phyloP scores from a whole-genome alignment of 768 basidiomycete species.

The Termitomyces sp. region DNA sequence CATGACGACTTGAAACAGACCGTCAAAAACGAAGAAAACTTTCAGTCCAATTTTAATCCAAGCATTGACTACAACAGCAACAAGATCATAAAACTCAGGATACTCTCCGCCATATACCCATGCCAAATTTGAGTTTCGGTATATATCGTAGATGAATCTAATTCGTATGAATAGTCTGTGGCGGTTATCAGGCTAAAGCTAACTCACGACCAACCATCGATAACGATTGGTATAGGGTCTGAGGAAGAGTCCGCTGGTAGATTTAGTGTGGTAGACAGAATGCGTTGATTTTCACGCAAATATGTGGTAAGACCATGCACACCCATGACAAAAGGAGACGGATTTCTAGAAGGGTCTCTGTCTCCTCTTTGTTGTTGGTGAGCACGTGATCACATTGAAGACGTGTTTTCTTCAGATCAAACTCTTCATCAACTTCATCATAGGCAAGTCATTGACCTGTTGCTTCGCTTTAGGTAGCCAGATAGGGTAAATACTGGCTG shows the following conservation, averaged over 20 bases:
- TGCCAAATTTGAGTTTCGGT: constrained; percentile 54
- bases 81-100: constrained; percentile 42
- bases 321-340: constrained; percentile 31
- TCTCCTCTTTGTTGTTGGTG: not conserved
- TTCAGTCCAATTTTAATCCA: constrained; percentile 66
- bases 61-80: constrained; percentile 48
- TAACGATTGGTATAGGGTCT: constrained; percentile 47
- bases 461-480: not conserved
- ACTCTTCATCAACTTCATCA: not conserved
- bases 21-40: constrained; percentile 80
- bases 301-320: constrained; percentile 51
- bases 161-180: not conserved
- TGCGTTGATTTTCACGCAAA: constrained; percentile 42
- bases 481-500: not conserved
- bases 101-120: constrained; percentile 91
- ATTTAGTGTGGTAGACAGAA: constrained; percentile 29
- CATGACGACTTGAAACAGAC: constrained; percentile 32
- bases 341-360: not conserved
- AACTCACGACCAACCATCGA: constrained; percentile 88
- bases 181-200: constrained; percentile 7
- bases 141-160: constrained; percentile 74
- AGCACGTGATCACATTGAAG: not conserved
- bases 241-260: constrained; percentile 15
- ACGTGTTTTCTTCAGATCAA: no score
- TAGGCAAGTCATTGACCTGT: not conserved